These are phyloP conservation scores for Penicillium sp. DNA, from an alignment of 2,329 filamentous ascomycete genomes.

Conservation along the genomic window DNA sequence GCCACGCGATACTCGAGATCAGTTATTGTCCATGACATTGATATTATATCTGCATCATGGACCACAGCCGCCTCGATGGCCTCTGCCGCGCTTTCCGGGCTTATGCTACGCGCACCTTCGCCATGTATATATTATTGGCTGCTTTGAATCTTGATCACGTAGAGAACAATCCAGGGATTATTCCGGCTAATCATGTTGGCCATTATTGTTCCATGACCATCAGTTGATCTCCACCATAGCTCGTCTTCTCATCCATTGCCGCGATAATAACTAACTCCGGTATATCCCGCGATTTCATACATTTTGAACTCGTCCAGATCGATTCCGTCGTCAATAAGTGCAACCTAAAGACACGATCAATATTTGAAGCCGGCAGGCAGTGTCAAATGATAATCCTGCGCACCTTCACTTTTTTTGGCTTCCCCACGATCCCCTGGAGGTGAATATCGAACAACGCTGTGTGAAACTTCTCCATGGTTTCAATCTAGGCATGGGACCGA, in stretches of 20 bases:
- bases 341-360: not conserved
- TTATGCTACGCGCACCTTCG: slow-evolving; percentile 9
- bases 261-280: slow-evolving; percentile 7
- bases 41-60: slow-evolving; percentile 4
- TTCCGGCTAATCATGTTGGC: slow-evolving; percentile 15
- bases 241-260: not conserved
- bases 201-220: slow-evolving; percentile 12
- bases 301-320: slow-evolving; percentile 7
- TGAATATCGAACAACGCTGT: slow-evolving; percentile 3
- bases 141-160: slow-evolving; percentile 10
- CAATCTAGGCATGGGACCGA: not conserved
- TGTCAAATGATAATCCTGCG: not conserved
- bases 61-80: slow-evolving; percentile 10
- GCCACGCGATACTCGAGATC: slow-evolving; percentile 4
- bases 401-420: not conserved
- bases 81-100: slow-evolving; percentile 5
- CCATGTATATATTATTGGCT: slow-evolving; percentile 8
- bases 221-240: slow-evolving; percentile 6
- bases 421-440: not conserved
- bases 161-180: slow-evolving; percentile 1
- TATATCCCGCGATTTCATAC: not conserved
- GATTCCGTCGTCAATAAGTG: slow-evolving; percentile 10
- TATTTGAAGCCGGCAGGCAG: too few relatives aligned
- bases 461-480: slow-evolving; percentile 3
- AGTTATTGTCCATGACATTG: slow-evolving; percentile 14